Evolutionary conservation across 1,284 basidiomycete genomes (phyloP), one percentile per base, ranked within the genome.

Genomic region (Golubevia sp.): DNA sequence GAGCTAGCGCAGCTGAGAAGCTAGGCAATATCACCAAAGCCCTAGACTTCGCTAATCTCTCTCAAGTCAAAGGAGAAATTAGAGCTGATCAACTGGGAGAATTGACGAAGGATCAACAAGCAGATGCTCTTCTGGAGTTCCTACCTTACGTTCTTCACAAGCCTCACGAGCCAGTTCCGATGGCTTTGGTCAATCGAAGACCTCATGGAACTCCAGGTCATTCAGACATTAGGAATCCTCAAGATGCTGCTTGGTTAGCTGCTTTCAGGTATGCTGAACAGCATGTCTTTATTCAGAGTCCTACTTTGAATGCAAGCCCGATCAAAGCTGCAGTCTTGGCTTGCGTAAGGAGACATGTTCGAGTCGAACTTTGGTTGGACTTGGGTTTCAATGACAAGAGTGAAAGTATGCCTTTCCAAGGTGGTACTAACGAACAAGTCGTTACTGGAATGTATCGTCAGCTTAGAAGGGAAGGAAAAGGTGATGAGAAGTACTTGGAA

Each of bases 391-490:
- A 84, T 62, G 82, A 84, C 67, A 83, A 82, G 74, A 90, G 90
- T 56, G 90, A 91, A 79, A 87, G 86, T 68, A 87, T 92, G 62
- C 91, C 91, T 0, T 89, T 89, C 79, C 91, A 92, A 80, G 91
- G 91, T 18, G 91, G 91, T 0, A 92, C 90, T 20, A 92, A 92
- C 79, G 90, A 91, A 75, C 87, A 90, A 80, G 90, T 92, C 15
- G 89, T 89, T 24, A 86, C 88, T 62, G 85, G 86, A 34, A 87
- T 92, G 85, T 92, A 89, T 84, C 59, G 72, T 11, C 65, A 74
- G 26, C 63, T 82, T 2, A 59, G 74, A 0, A 58, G 69, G 7
- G 78, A 82, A 49, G 77, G 75, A 18, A 76, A 73, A 50, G 79
- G 78, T 3, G 66, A 73, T 59, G 87, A 88, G 67, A 80, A 86